A percentile compares a stretch with the other conserved stretches of the same genome.
These are phyloP conservation scores for Ustilago tritici DNA, from an alignment of 1,284 basidiomycete species.

Conservation along the genomic window DNA sequence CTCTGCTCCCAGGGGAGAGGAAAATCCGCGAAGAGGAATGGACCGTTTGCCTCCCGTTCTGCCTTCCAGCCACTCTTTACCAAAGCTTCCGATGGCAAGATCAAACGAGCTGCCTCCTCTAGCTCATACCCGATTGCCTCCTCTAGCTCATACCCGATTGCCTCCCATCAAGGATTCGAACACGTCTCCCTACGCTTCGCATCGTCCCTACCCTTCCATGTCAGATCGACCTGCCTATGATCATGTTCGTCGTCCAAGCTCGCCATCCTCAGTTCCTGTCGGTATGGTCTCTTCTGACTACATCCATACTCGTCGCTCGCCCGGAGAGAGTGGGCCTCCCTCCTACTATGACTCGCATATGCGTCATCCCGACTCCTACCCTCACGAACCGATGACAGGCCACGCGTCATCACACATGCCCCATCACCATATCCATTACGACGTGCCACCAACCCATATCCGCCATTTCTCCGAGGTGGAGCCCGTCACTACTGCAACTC, in stretches of 20 bases:
- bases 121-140: constrained; percentile 21
- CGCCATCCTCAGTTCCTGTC: constrained; percentile 25
- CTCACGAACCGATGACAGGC: constrained; percentile 16
- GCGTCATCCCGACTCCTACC: constrained; percentile 22
- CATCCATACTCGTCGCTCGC: constrained; percentile 24
- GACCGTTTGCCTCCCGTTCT: constrained; percentile 32
- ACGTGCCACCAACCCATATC: constrained; percentile 14
- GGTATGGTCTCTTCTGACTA: constrained; percentile 45
- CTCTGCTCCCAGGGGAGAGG: constrained; percentile 9
- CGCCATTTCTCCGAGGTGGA: constrained; percentile 20
- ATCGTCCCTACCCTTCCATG: constrained; percentile 25
- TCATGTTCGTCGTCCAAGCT: constrained; percentile 16
- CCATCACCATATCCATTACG: constrained; percentile 26
- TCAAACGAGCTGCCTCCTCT: constrained; percentile 18
- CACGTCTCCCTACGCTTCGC: constrained; percentile 9
- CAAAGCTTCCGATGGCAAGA: constrained; percentile 13
- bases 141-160: constrained; percentile 17
- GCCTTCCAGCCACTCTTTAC: constrained; percentile 23
- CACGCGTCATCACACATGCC: constrained; percentile 26
- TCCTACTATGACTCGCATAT: constrained; percentile 18
- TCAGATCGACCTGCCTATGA: constrained; percentile 22
- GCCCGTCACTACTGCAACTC: constrained; percentile 15
- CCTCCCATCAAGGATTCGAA: constrained; percentile 34
- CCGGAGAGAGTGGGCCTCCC: constrained; percentile 12
- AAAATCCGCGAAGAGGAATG: constrained; percentile 14